phyloP scores from a whole-genome alignment of 257 asterid genomes.

The Solanum stenotomum region DNA sequence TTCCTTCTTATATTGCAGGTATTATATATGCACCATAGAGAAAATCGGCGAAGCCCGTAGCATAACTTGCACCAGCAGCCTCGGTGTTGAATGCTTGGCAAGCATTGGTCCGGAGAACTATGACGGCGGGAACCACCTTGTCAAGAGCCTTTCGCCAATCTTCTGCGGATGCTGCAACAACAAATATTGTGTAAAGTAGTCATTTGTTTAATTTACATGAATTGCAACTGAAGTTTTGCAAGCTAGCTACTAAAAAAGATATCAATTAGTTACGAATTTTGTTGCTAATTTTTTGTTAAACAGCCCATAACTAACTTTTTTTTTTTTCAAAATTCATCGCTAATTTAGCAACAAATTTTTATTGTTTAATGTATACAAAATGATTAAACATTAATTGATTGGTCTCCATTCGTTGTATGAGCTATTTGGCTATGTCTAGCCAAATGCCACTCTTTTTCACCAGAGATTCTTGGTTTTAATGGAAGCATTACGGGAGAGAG shows the following conservation, averaged over 20 bases:
- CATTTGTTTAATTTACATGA: not conserved
- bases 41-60: slow-evolving; percentile 69
- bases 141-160: slow-evolving; percentile 89
- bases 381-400: not conserved
- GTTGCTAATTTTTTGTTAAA: not conserved
- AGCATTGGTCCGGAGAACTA: slow-evolving; percentile 90
- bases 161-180: slow-evolving; percentile 28
- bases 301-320: not conserved
- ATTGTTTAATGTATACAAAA: not conserved
- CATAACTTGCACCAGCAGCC: slow-evolving; percentile 88
- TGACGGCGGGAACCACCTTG: slow-evolving; percentile 90
- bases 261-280: not conserved
- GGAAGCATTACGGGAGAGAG: not conserved
- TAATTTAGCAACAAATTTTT: not conserved
- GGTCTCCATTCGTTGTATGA: not conserved
- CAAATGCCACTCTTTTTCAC: not conserved
- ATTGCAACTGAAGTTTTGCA: not conserved
- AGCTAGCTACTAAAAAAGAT: not conserved
- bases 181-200: not conserved
- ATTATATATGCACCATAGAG: not conserved
- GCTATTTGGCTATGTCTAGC: not conserved
- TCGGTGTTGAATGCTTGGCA: slow-evolving; percentile 93
- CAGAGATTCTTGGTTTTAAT: not conserved
- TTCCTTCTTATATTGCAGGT: not conserved
- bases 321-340: not conserved